These are phyloP conservation scores for Diatrype stigma DNA, from an alignment of 2,329 filamentous ascomycete species.

Conservation along the genomic window DNA sequence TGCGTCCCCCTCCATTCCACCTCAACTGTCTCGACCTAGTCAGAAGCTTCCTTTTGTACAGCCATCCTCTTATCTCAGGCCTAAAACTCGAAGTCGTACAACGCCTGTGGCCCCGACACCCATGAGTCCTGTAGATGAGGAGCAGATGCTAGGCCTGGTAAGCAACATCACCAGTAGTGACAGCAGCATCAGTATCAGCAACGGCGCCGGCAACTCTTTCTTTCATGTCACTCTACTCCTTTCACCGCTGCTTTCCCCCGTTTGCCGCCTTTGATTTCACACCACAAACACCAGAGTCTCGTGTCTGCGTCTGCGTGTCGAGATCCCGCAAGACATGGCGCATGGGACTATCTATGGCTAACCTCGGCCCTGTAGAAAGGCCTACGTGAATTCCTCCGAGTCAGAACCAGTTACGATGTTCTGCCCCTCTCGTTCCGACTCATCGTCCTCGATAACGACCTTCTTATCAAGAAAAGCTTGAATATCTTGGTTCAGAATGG, in stretches of 20 bases:
- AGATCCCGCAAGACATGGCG: slow-evolving; percentile 3
- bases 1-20: slow-evolving; percentile 16
- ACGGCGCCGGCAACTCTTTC: background rate
- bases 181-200: slow-evolving; percentile 2
- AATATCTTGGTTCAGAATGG: slow-evolving; percentile 95
- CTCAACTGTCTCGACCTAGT: slow-evolving; percentile 28
- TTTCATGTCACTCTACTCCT: background rate
- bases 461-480: slow-evolving; percentile 95
- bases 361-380: slow-evolving; percentile 57
- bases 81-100: slow-evolving; percentile 35
- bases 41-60: slow-evolving; percentile 55
- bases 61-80: slow-evolving; percentile 55
- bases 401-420: slow-evolving; percentile 96
- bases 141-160: slow-evolving; percentile 76
- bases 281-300: background rate
- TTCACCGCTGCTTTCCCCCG: background rate
- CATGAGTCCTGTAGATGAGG: slow-evolving; percentile 63
- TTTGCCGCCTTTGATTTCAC: background rate
- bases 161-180: slow-evolving; percentile 33
- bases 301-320: too few relatives aligned
- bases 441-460: slow-evolving; percentile 89
- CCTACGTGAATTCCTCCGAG: slow-evolving; percentile 92
- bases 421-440: slow-evolving; percentile 92
- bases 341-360: slow-evolving; percentile 1
- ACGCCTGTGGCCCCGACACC: slow-evolving; percentile 39